Conservation (phyloP, 75 land plant genomes). For the Selaginella moellendorffii region DNA sequence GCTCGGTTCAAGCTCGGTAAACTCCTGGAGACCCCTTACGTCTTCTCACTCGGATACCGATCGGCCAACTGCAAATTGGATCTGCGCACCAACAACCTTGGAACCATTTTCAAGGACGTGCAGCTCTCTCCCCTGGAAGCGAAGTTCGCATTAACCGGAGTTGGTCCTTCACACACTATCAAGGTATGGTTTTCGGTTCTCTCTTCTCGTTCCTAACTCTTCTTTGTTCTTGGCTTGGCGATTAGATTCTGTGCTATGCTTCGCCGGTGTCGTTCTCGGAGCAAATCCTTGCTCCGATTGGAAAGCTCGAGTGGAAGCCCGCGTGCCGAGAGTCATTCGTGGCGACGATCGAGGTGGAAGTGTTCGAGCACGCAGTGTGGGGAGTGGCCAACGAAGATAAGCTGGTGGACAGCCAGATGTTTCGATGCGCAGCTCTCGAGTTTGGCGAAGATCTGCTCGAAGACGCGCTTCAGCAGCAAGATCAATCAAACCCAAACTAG, state of each 20-base stretch:
- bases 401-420: constrained; percentile 20
- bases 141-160: constrained; percentile 21
- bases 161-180: constrained; percentile 27
- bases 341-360: constrained; percentile 21
- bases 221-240: constrained; percentile 6
- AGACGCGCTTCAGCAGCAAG: constrained; percentile 9
- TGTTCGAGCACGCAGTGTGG: constrained; percentile 28
- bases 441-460: constrained; percentile 27
- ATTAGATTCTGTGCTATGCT: constrained; percentile 19
- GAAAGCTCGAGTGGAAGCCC: constrained; percentile 32
- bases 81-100: constrained; percentile 27
- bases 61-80: constrained; percentile 22
- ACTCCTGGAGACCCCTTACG: constrained; percentile 20
- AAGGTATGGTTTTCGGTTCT: constrained; percentile 12
- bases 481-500: too few species aligned
- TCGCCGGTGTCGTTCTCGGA: constrained; percentile 25
- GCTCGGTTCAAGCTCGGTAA: constrained; percentile 18
- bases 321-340: constrained; percentile 29
- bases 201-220: too few species aligned
- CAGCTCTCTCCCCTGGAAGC: constrained; percentile 13
- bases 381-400: constrained; percentile 15
- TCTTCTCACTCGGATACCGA: constrained; percentile 31
- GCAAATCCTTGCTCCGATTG: constrained; percentile 26
- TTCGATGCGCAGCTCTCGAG: constrained; percentile 24
- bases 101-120: constrained; percentile 27